phyloP scores from a whole-genome alignment of 805 yeast genomes.

The Kazachstania viticola region DNA sequence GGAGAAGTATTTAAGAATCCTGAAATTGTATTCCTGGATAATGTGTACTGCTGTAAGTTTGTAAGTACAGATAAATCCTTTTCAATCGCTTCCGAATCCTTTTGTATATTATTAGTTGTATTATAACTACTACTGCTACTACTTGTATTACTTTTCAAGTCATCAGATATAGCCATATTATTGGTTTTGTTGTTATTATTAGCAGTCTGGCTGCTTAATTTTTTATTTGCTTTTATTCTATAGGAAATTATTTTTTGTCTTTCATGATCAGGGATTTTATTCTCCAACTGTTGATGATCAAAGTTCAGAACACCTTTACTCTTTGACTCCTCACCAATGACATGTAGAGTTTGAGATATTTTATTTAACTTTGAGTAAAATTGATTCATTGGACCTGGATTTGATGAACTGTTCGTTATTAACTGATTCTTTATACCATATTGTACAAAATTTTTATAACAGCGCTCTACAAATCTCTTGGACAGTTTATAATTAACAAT shows the following conservation, averaged over 20 bases:
- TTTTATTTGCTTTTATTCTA: conserved; percentile 3
- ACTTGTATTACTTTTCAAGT: not conserved
- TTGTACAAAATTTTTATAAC: conserved; percentile 35
- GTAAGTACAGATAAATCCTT: not conserved
- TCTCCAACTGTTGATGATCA: conserved; percentile 14
- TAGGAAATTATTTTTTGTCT: conserved; percentile 9
- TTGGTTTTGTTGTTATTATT: not conserved
- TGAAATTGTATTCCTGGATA: conserved; percentile 14
- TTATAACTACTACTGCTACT: too few relatives aligned
- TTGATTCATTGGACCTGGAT: conserved; percentile 10
- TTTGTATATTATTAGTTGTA: too few relatives aligned
- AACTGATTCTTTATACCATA: conserved; percentile 30
- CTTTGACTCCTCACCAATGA: conserved; percentile 27
- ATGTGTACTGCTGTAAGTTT: conserved; percentile 19
- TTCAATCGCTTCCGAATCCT: not conserved
- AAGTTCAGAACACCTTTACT: conserved; percentile 25
- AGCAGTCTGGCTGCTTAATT: not conserved
- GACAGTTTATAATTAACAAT: conserved; percentile 38
- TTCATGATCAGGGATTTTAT: conserved; percentile 17
- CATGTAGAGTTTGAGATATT: conserved; percentile 24
- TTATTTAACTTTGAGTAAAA: conserved; percentile 20
- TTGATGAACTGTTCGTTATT: conserved; percentile 14
- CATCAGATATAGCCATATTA: not conserved
- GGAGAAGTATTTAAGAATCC: conserved; percentile 26
- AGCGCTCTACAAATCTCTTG: conserved; percentile 52